phyloP scores from a whole-genome alignment of 495 filamentous ascomycete genomes.

The Neurospora tetrasperma region DNA sequence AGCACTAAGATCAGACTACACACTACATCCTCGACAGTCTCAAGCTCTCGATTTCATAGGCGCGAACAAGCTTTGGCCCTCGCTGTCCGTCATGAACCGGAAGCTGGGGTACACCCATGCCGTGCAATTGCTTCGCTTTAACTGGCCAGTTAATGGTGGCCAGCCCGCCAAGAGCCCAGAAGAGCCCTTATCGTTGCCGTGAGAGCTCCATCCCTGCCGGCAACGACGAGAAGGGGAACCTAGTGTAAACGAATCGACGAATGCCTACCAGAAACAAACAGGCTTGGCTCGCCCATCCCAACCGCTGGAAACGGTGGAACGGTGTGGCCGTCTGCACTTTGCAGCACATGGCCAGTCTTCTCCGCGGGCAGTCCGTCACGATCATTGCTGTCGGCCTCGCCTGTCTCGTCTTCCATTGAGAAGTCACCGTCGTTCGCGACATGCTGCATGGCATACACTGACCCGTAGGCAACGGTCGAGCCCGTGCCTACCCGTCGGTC shows the following conservation, averaged over 20 bases:
- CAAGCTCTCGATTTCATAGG: constrained; percentile 2
- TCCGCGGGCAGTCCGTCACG: background rate
- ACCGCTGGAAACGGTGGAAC: background rate
- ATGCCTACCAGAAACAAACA: background rate
- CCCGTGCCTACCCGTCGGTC: background rate
- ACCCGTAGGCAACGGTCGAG: background rate
- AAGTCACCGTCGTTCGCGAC: background rate
- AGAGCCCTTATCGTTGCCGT: background rate
- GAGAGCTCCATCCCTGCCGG: background rate
- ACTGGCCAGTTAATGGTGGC: constrained; percentile 4
- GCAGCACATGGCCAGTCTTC: background rate
- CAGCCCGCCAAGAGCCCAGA: background rate
- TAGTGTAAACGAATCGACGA: background rate
- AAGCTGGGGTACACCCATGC: constrained; percentile 15
- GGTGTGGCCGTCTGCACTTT: background rate
- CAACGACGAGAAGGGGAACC: background rate
- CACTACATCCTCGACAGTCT: background rate
- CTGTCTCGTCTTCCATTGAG: background rate
- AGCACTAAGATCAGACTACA: background rate
- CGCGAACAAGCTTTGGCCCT: constrained; percentile 19
- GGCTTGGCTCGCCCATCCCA: background rate
- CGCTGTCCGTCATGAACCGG: constrained; percentile 14
- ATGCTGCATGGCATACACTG: background rate
- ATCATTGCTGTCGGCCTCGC: background rate
- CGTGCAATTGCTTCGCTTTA: constrained; percentile 7